Evolutionary conservation across 1,284 basidiomycete species (phyloP), one percentile per base, ranked within the genome.

Genomic region (Cutaneotrichosporon cavernicola): DNA sequence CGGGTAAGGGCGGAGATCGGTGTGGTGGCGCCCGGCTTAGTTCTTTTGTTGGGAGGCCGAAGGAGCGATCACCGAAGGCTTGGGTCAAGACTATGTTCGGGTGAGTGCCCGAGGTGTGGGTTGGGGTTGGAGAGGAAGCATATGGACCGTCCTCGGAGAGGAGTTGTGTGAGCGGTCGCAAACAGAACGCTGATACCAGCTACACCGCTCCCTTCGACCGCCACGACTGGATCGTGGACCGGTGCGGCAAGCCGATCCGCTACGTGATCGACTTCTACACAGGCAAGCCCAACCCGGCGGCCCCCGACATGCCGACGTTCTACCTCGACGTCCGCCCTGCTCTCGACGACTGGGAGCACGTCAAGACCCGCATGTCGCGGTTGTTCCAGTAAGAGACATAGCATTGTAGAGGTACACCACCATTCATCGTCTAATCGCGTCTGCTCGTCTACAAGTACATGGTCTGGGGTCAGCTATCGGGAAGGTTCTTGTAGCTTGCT

Each of bases 241-340:
- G 97, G 34, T 94, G 92, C 73, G 94, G 94, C 2, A 86, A 86
- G 3, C 88, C 87, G 61, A 84, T 95, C 74, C 88, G 96, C 67
- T 99, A 99, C 82, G 88, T 99, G 63, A 97, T 99, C 71, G 96
- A 99, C 81, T 99, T 98, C 78, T 99, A 99, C 83, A 90, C 92
- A 0, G 96, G 97, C n/a, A 87, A 86, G 64, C 81, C 82, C 34
- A 79, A 81, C 63, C 72, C 68, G 32, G 68, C 69, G 21, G 69
- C 73, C 13, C 66, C 66, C 16, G 58, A 62, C 13, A 70, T 69
- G 46, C 72, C 83, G 52, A 78, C 93, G 5, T 99, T 99, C 81
- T 97, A 90, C 79, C 86, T 99, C 49, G 97, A 99, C 73, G 94
- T 92, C 13, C 85, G 96, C 56, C 96, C 96, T 0, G 95, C 96